A percentile compares a stretch with the other conserved stretches of the same genome.
phyloP scores from a whole-genome alignment of 1,139 yeast species.

The Saccharomycopsis crataegensis region DNA sequence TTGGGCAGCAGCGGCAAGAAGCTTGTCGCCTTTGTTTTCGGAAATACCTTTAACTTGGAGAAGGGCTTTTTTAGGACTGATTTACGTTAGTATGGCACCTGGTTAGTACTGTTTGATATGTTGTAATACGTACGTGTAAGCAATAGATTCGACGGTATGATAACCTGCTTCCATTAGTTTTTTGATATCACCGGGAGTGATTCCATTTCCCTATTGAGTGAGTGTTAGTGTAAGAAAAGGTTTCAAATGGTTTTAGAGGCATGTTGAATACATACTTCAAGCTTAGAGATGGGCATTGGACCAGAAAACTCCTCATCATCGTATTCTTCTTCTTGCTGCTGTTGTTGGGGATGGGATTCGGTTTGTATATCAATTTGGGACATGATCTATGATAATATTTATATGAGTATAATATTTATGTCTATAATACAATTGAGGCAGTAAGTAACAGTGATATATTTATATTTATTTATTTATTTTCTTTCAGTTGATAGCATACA shows the following conservation, averaged over 20 bases:
- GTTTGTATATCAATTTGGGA: constrained; percentile 8
- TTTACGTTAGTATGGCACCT: background rate
- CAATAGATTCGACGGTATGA: constrained; percentile 86
- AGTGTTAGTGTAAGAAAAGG: constrained; percentile 18
- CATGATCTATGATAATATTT: background rate
- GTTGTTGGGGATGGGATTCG: constrained; percentile 16
- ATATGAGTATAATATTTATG: too few relatives aligned
- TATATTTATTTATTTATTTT: too few relatives aligned
- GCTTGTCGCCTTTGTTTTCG: constrained; percentile 89
- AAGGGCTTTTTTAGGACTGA: constrained; percentile 59
- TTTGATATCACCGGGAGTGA: constrained; percentile 68
- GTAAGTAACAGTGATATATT: too few relatives aligned
- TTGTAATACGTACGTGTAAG: constrained; percentile 47
- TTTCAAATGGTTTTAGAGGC: background rate
- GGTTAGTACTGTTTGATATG: background rate
- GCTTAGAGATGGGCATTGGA: constrained; percentile 37
- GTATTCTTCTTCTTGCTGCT: constrained; percentile 33
- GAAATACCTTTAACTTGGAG: constrained; percentile 83
- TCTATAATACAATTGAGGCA: too few relatives aligned
- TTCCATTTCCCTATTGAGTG: constrained; percentile 68
- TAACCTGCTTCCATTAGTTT: constrained; percentile 79
- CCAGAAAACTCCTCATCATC: constrained; percentile 39
- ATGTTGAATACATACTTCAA: constrained; percentile 27
- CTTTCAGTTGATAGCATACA: too few relatives aligned
- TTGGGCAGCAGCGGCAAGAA: constrained; percentile 75